Conservation (phyloP, 306 rosid species). For the Lupinus albus region DNA sequence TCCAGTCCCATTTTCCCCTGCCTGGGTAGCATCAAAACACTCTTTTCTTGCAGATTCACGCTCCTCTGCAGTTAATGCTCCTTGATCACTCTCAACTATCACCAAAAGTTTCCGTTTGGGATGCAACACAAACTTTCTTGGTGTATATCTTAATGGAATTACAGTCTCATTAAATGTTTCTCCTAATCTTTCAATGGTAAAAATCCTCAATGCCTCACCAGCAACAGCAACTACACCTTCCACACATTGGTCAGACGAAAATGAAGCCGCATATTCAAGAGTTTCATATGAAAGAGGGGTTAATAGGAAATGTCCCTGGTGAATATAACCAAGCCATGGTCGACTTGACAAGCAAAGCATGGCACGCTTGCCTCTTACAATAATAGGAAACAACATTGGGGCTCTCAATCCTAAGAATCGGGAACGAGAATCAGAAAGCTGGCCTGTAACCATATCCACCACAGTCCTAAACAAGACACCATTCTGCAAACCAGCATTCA, state of each 20-base stretch:
- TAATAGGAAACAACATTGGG: conserved; percentile 81
- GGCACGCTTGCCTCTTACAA: conserved; percentile 83
- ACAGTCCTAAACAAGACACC: conserved; percentile 96
- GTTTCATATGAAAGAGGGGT: conserved; percentile 97
- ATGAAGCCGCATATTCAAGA: conserved; percentile 90
- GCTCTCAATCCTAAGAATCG: conserved; percentile 95
- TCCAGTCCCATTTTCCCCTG: conserved; percentile 75
- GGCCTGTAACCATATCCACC: conserved; percentile 99
- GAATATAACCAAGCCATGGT: conserved; percentile 98
- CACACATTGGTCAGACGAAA: conserved; percentile 92
- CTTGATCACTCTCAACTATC: conserved; percentile 93
- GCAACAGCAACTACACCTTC: conserved; percentile 98
- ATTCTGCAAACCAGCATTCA: conserved; percentile 83
- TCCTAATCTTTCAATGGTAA: conserved; percentile 92
- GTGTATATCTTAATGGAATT: conserved; percentile 95
- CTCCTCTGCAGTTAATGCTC: conserved; percentile 87
- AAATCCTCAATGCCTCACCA: conserved; percentile 84
- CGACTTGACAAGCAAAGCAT: conserved; percentile 95
- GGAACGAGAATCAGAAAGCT: conserved; percentile 91
- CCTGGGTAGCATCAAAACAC: conserved; percentile 79
- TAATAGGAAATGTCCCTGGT: conserved; percentile 93
- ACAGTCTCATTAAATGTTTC: conserved; percentile 96
- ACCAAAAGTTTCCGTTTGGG: conserved; percentile 79
- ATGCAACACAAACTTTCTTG: conserved; percentile 92
- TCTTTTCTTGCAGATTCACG: conserved; percentile 90